Evolutionary conservation across 441 rosid genomes (phyloP).

Genomic region (Gossypium lobatum): DNA sequence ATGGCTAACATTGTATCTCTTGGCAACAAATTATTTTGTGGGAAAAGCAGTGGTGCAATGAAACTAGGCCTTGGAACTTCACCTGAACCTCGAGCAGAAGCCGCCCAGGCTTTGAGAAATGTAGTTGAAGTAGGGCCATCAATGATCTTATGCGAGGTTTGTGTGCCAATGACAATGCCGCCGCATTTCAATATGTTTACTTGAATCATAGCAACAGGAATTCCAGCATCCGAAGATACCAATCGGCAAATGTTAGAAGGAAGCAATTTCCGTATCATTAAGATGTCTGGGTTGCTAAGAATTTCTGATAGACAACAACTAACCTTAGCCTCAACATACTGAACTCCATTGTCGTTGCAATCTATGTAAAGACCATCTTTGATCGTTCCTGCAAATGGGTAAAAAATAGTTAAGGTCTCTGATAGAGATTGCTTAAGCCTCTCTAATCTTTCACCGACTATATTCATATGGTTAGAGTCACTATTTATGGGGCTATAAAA

Average conservation of each 20-base stretch:
- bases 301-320: conserved; percentile 18
- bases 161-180: conserved; percentile 39
- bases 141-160: conserved; percentile 45
- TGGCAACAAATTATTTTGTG: conserved; percentile 21
- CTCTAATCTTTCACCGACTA: conserved; percentile 10
- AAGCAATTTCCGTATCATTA: conserved; percentile 21
- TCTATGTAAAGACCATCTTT: conserved; percentile 32
- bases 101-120: conserved; percentile 41
- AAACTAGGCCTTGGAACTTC: conserved; percentile 23
- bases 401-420: conserved; percentile 33
- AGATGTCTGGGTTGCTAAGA: conserved; percentile 26
- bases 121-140: conserved; percentile 43
- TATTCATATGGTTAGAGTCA: conserved; percentile 10
- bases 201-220: conserved; percentile 36
- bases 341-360: conserved; percentile 47
- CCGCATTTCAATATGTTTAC: conserved; percentile 44
- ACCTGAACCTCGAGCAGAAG: conserved; percentile 20
- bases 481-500: conserved; percentile 21
- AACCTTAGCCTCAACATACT: conserved; percentile 33
- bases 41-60: conserved; percentile 29
- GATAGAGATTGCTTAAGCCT: conserved; percentile 38
- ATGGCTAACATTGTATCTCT: conserved; percentile 21
- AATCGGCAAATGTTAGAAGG: conserved; percentile 1
- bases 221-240: conserved; percentile 3
- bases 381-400: conserved; percentile 50